Evolutionary conservation across 805 yeast genomes (phyloP).

Genomic region (Gaillardinia entomophila): DNA sequence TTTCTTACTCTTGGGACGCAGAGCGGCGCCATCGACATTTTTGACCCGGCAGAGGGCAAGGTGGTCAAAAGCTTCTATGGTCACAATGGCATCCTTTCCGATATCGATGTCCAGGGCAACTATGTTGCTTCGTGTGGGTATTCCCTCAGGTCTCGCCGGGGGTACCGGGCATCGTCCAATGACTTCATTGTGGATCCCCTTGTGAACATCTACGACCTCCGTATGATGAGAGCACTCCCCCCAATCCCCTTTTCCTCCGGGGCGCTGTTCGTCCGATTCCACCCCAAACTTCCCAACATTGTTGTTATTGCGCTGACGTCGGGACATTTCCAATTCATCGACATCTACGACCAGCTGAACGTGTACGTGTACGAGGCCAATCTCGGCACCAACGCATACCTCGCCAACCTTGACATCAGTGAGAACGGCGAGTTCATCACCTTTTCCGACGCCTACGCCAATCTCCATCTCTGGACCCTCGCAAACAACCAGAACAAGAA

Average conservation of each 20-base stretch:
- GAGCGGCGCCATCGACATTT: constrained; percentile 57
- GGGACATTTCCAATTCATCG: constrained; percentile 85
- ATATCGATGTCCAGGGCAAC: constrained; percentile 59
- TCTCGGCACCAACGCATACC: constrained; percentile 23
- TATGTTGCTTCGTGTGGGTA: constrained; percentile 78
- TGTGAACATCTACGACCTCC: constrained; percentile 74
- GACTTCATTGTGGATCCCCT: constrained; percentile 60
- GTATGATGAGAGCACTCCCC: constrained; percentile 62
- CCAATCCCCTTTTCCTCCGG: constrained; percentile 90
- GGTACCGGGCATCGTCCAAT: constrained; percentile 19
- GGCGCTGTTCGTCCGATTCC: constrained; percentile 76
- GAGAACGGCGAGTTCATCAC: constrained; percentile 73
- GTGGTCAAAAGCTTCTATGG: constrained; percentile 51
- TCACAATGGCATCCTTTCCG: constrained; percentile 57
- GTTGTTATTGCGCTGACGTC: constrained; percentile 65
- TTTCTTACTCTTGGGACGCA: constrained; percentile 53
- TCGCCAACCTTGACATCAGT: constrained; percentile 50
- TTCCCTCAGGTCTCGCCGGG: constrained; percentile 55
- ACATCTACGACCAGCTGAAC: constrained; percentile 71
- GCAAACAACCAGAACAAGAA: constrained; percentile 25
- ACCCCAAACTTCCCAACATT: constrained; percentile 79
- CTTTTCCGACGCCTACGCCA: constrained; percentile 59
- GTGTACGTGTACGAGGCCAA: constrained; percentile 65
- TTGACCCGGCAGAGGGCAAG: constrained; percentile 48
- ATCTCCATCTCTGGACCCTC: constrained; percentile 64